Percentiles rank a stretch among this genome's conserved stretches.
These are phyloP conservation scores for Geotrichum fermentans DNA, from an alignment of 1,139 yeast species.

Conservation along the genomic window DNA sequence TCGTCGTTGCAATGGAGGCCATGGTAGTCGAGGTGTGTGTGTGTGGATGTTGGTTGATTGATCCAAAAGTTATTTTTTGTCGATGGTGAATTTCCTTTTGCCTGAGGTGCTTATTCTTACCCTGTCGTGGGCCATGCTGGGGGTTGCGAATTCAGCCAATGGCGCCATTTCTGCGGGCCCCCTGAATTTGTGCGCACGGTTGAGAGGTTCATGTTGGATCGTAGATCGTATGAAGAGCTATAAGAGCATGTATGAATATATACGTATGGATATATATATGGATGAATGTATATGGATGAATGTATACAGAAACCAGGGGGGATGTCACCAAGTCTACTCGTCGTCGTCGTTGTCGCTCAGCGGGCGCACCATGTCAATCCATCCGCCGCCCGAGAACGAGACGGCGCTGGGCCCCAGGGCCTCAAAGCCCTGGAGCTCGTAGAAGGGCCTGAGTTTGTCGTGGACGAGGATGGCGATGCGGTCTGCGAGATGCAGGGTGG, in stretches of 20 bases:
- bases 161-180: too few relatives aligned
- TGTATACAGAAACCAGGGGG: not conserved
- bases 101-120: too few relatives aligned
- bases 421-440: constrained; percentile 71
- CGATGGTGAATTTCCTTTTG: too few relatives aligned
- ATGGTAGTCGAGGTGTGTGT: not conserved
- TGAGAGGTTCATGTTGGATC: too few relatives aligned
- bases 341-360: constrained; percentile 41
- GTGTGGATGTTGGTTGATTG: not conserved
- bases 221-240: too few relatives aligned
- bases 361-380: constrained; percentile 64
- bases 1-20: not conserved
- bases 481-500: constrained; percentile 83
- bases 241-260: too few relatives aligned
- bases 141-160: too few relatives aligned
- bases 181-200: too few relatives aligned
- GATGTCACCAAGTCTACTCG: too few relatives aligned
- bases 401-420: constrained; percentile 60
- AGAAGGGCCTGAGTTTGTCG: constrained; percentile 64
- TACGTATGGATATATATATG: too few relatives aligned
- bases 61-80: not conserved
- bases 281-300: not conserved
- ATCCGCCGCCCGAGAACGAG: constrained; percentile 53
- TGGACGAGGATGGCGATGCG: constrained; percentile 71
- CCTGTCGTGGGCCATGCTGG: too few relatives aligned